These are phyloP conservation scores for Clonostachys rosea DNA, from an alignment of 2,329 filamentous ascomycete genomes.

Conservation along the genomic window DNA sequence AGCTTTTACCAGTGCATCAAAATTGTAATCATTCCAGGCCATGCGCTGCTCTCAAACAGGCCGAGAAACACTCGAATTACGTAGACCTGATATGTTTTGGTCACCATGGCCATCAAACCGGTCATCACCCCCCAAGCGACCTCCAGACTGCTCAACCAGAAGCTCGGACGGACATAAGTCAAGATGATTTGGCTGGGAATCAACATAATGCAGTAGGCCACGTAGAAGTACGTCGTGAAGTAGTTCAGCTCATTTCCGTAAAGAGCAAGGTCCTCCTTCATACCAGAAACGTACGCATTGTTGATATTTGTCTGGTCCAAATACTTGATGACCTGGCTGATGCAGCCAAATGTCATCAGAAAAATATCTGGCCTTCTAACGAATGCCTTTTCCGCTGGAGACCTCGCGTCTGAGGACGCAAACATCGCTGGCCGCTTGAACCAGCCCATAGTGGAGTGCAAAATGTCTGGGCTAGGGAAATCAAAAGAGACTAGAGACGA, in stretches of 20 bases:
- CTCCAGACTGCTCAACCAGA: background rate
- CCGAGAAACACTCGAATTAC: background rate
- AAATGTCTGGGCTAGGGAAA: too few relatives aligned
- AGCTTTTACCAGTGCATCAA: background rate
- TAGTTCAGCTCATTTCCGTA: conserved; percentile 49
- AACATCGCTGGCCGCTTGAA: too few relatives aligned
- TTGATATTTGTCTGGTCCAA: conserved; percentile 20
- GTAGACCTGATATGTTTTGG: background rate
- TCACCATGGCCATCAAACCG: background rate
- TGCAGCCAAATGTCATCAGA: background rate
- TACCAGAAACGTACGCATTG: conserved; percentile 30
- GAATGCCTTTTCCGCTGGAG: background rate
- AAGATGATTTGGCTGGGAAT: background rate
- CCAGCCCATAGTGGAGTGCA: too few relatives aligned
- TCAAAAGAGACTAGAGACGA: too few relatives aligned
- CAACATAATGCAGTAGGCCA: background rate
- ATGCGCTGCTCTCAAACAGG: background rate
- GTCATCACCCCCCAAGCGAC: background rate
- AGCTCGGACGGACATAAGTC: too few relatives aligned
- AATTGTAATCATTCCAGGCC: background rate
- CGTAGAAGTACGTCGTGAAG: conserved; percentile 38
- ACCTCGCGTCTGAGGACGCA: too few relatives aligned
- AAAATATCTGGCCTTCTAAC: background rate
- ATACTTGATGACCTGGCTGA: conserved; percentile 15
- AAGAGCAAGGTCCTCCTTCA: conserved; percentile 45